Evolutionary conservation across 208 protist species (phyloP).

Genomic region (Trypanosoma cruzi): DNA sequence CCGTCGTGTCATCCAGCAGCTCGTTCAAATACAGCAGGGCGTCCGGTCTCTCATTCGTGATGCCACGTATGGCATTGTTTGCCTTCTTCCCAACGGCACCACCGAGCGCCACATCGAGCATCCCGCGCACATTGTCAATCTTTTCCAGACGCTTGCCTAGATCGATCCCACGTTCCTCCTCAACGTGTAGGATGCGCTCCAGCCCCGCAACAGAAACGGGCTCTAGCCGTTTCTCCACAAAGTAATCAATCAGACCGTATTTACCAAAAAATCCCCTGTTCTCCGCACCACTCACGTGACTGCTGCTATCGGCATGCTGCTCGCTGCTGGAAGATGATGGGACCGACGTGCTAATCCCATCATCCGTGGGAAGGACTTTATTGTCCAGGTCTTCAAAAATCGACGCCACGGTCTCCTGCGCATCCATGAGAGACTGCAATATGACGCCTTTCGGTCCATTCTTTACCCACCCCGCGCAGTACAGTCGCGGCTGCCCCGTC

Average conservation of each 20-base stretch:
- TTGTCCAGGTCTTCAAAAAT: conserved; percentile 69
- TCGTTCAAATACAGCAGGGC: conserved; percentile 87
- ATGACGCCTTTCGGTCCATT: conserved; percentile 92
- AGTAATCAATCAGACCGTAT: conserved; percentile 85
- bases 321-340: conserved; percentile 15
- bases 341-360: conserved; percentile 14
- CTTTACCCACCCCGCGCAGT: conserved; percentile 93
- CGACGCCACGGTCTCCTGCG: conserved; percentile 65
- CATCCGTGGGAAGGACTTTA: conserved; percentile 39
- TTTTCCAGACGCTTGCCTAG: conserved; percentile 86
- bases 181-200: conserved; percentile 83
- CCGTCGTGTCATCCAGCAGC: conserved; percentile 88
- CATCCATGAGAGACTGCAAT: conserved; percentile 73
- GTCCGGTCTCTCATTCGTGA: conserved; percentile 63
- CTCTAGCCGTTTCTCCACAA: conserved; percentile 75
- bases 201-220: conserved; percentile 82
- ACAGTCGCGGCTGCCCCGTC: conserved; percentile 70
- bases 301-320: not conserved
- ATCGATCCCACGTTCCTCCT: conserved; percentile 78
- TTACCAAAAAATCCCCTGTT: conserved; percentile 48
- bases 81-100: conserved; percentile 76
- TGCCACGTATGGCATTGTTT: conserved; percentile 65
- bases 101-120: conserved; percentile 85
- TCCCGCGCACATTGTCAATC: conserved; percentile 72
- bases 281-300: conserved; percentile 37